phyloP scores from a whole-genome alignment of 2,329 filamentous ascomycete species.

The Hypoxylon rubiginosum region DNA sequence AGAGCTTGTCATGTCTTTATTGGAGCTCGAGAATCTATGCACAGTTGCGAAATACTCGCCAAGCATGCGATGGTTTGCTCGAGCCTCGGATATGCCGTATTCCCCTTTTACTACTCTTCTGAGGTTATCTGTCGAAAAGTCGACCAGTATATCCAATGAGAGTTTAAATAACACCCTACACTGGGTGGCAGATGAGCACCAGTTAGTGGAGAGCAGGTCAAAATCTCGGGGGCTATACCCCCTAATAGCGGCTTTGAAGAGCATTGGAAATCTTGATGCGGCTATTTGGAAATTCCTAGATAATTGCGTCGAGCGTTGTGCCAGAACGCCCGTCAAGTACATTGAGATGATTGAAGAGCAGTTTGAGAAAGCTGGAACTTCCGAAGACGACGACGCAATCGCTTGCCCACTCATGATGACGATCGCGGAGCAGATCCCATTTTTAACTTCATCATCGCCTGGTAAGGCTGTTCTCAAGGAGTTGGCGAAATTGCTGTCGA shows the following conservation, averaged over 20 bases:
- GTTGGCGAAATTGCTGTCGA: constrained; percentile 70
- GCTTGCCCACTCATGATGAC: constrained; percentile 76
- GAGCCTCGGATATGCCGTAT: constrained; percentile 71
- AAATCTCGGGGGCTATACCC: constrained; percentile 60
- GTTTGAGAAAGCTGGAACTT: constrained; percentile 47
- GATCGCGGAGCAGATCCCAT: constrained; percentile 83
- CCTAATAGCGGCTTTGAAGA: constrained; percentile 59
- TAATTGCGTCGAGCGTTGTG: constrained; percentile 83
- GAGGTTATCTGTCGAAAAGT: constrained; percentile 66
- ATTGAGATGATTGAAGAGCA: constrained; percentile 73
- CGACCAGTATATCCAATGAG: constrained; percentile 61
- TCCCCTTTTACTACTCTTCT: constrained; percentile 82
- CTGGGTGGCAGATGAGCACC: constrained; percentile 73
- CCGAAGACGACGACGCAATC: constrained; percentile 48
- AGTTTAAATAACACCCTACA: constrained; percentile 69
- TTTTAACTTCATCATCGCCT: constrained; percentile 66
- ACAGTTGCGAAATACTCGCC: constrained; percentile 84
- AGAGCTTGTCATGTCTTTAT: constrained; percentile 68
- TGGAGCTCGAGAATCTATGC: constrained; percentile 86
- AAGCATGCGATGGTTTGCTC: constrained; percentile 92
- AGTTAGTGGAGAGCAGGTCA: constrained; percentile 69
- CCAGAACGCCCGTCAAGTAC: constrained; percentile 84
- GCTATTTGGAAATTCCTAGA: constrained; percentile 80
- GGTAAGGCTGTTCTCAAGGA: constrained; percentile 59
- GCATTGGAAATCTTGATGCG: constrained; percentile 46